phyloP scores from a whole-genome alignment of 2,329 filamentous ascomycete genomes.

The Paraphoma sp. region DNA sequence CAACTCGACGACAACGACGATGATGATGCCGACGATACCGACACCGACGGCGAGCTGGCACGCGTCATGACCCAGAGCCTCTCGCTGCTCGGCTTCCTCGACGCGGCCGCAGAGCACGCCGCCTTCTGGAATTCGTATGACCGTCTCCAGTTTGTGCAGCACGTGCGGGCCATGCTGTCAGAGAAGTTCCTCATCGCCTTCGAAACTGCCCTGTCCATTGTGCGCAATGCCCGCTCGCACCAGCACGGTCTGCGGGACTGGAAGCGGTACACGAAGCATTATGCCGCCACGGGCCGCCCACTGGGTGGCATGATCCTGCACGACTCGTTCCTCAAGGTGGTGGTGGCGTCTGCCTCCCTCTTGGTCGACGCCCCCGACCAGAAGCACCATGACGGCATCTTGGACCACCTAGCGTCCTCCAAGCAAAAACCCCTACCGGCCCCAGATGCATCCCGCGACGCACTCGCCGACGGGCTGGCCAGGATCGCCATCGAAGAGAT shows the following conservation, averaged over 20 bases:
- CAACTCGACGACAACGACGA: slow-evolving; percentile 63
- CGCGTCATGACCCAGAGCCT: slow-evolving; percentile 78
- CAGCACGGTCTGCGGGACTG: slow-evolving; percentile 78
- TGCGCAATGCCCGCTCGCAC: slow-evolving; percentile 76
- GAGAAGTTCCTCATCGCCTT: slow-evolving; percentile 85
- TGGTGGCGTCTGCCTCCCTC: slow-evolving; percentile 79
- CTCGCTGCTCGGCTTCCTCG: slow-evolving; percentile 88
- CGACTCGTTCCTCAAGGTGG: slow-evolving; percentile 83
- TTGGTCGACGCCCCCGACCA: slow-evolving; percentile 67
- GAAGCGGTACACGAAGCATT: slow-evolving; percentile 85
- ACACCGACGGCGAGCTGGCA: slow-evolving; percentile 60
- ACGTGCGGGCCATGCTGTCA: slow-evolving; percentile 75
- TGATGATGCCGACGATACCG: slow-evolving; percentile 58
- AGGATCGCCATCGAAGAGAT: slow-evolving; percentile 82
- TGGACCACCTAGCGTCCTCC: slow-evolving; percentile 67
- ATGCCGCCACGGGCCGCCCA: slow-evolving; percentile 78
- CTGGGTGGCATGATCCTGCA: slow-evolving; percentile 91
- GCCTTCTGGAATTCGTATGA: slow-evolving; percentile 82
- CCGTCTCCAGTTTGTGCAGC: slow-evolving; percentile 74
- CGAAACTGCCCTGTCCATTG: slow-evolving; percentile 87
- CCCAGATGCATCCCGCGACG: slow-evolving; percentile 33
- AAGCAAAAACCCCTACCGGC: slow-evolving; percentile 20
- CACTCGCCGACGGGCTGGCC: slow-evolving; percentile 64
- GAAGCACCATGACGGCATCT: slow-evolving; percentile 68
- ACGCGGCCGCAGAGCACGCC: slow-evolving; percentile 78